Evolutionary conservation across 345 rosid species (phyloP), one percentile per base, ranked within the genome.

Genomic region (Populus simonii): DNA sequence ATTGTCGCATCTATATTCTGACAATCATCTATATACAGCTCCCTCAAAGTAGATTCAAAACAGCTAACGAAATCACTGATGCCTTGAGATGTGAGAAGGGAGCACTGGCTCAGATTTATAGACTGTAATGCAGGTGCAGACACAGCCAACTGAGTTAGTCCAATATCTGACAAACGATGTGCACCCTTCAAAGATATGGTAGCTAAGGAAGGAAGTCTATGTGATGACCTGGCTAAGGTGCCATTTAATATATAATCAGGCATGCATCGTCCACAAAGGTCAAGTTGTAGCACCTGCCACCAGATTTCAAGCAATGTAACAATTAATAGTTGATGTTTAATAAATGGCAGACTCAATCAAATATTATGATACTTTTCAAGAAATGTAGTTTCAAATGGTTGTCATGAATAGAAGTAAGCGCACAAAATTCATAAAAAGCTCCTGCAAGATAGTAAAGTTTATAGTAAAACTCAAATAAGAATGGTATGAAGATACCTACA

Each of bases 111-210:
- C 78, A 90, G 75, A 79, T 90, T 85, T 66, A 90, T 71, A n/a
- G 85, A 76, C 61, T 29, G 84, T 65, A 90, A 85, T 80, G 79
- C 79, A 82, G 89, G 85, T 36, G 90, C 86, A 12, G 84, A 80
- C 29, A 1, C 61, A 12, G 79, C 59, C 4, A 90, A 38, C 49
- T 57, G 57, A 69, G 29, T 49, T 76, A 88, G 75, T 16, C 84
- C 87, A 68, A 33, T 13, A 83, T 90, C 89, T 6, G 89, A 77
- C 47, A 90, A 70, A 39, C 75, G 78, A 79, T 79, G 79, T 1
- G 91, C 89, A 73, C 91, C 93, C 15, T 62, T 76, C n/a, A 90
- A 67, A 79, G 89, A 87, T 13, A 90, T 22, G 41, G 74, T 81
- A 2, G 81, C 79, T 79, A 90, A 66, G 27, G 83, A 51, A 10